Evolutionary conservation across 192 early-diverging fungal species (phyloP), one percentile per base, ranked within the genome.

Genomic region (Backusella tarrabulga): DNA sequence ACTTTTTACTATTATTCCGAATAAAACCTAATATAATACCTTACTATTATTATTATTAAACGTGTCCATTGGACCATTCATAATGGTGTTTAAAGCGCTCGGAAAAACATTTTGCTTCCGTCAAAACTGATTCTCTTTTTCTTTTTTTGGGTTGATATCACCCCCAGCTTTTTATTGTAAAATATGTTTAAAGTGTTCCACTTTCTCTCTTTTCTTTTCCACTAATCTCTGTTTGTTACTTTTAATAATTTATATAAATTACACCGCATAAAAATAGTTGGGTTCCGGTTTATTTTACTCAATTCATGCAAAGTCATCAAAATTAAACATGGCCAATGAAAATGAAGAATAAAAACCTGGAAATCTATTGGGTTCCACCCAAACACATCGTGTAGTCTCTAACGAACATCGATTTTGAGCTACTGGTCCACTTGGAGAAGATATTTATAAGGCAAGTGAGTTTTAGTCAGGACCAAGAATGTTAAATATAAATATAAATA

Each of bases 1-100:
- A 63, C 26, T 29, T 29, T 63, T 63, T 29, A 63, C 9, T 63
- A 63, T 63, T 63, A 63, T 14, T 29, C 29, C 56, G 56, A 63
- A 63, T 63, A 63, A 63, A 63, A 29, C 23, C 21, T 63, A 63
- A 63, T 29, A 63, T 63, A 63, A 63, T 63, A 63, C 56, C 56
- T 29, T 26, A 50, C n/a, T 50, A 50, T 50, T 50, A 19, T 50
- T 19, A 50, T 50, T n/a, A 50, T 50, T 50, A n/a, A 50, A 50
- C 46, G 0, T 50, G 42, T 44, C 15, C 42, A 15, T 44, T 44
- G 42, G 1, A 14, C 4, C 12, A 44, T 17, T 44, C 5, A 44
- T 44, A 11, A 40, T 40, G 38, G 38, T 40, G 9, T 3, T 40
- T 40, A 50, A 50, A 50, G 46, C 19, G 19, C 15, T 50, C 46